These are phyloP conservation scores for Sesbania bispinosa DNA, from an alignment of 306 rosid genomes.

Conservation along the genomic window DNA sequence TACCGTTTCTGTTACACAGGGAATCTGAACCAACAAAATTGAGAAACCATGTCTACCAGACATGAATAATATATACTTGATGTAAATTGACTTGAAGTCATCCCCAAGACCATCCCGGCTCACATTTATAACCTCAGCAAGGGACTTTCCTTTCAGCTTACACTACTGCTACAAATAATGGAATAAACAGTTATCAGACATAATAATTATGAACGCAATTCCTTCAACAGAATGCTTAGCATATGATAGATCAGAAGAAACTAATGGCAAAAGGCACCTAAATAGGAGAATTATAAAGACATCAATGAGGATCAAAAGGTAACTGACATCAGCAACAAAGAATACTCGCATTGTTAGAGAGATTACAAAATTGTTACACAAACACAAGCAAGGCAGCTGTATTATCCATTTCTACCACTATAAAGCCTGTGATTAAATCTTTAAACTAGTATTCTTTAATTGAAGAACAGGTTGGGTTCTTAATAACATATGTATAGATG, in stretches of 20 bases:
- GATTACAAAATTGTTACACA: too few species aligned
- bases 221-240: neutral
- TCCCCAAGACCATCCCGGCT: conserved; percentile 32
- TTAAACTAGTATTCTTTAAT: too few species aligned
- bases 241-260: conserved; percentile 2
- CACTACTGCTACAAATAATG: conserved; percentile 31
- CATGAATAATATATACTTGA: neutral
- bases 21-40: neutral
- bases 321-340: too few species aligned
- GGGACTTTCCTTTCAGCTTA: conserved; percentile 32
- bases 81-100: neutral
- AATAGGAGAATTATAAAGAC: neutral
- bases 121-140: conserved; percentile 28
- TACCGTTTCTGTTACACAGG: neutral
- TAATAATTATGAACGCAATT: neutral
- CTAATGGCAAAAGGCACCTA: too few species aligned
- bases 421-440: too few species aligned
- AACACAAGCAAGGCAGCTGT: too few species aligned
- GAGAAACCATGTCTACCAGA: neutral
- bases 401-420: too few species aligned
- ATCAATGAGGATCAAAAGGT: neutral
- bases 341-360: too few species aligned
- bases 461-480: too few species aligned
- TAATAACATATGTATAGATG: too few species aligned
- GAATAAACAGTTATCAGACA: conserved; percentile 1